phyloP scores from a whole-genome alignment of 78 protist genomes.

The Mantamonas sphyraenae region DNA sequence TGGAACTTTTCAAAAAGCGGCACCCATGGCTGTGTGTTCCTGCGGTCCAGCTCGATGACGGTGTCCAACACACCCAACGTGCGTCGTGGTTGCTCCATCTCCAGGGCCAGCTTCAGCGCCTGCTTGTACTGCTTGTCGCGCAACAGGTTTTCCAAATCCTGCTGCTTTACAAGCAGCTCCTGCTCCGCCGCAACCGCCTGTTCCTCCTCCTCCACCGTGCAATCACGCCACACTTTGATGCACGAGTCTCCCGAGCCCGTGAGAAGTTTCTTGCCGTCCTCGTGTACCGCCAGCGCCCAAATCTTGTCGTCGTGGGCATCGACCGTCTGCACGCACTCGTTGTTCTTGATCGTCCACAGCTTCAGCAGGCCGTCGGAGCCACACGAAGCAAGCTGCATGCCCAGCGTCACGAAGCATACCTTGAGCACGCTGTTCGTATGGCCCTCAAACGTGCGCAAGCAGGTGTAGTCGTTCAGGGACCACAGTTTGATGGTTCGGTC shows the following conservation, averaged over 20 bases:
- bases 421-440: slow-evolving; percentile 67
- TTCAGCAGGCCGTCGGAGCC: slow-evolving; percentile 76
- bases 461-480: slow-evolving; percentile 53
- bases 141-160: slow-evolving; percentile 30
- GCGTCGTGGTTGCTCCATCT: slow-evolving; percentile 56
- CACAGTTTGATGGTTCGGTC: slow-evolving; percentile 74
- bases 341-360: slow-evolving; percentile 77
- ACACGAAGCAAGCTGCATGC: slow-evolving; percentile 66
- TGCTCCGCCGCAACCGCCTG: slow-evolving; percentile 29
- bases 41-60: slow-evolving; percentile 13
- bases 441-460: slow-evolving; percentile 79
- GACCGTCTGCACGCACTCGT: slow-evolving; percentile 72
- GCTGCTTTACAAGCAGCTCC: slow-evolving; percentile 23
- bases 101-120: slow-evolving; percentile 51
- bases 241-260: slow-evolving; percentile 74
- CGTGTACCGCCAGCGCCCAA: slow-evolving; percentile 68
- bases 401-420: slow-evolving; percentile 46
- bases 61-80: slow-evolving; percentile 14
- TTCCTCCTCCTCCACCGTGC: slow-evolving; percentile 32
- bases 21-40: neutral
- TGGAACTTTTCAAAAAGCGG: neutral
- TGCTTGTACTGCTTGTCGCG: slow-evolving; percentile 7
- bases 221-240: neutral
- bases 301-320: slow-evolving; percentile 72
- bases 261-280: slow-evolving; percentile 36